Evolutionary conservation across 1,284 basidiomycete genomes (phyloP).

Genomic region (Heimioporus punctisporus): DNA sequence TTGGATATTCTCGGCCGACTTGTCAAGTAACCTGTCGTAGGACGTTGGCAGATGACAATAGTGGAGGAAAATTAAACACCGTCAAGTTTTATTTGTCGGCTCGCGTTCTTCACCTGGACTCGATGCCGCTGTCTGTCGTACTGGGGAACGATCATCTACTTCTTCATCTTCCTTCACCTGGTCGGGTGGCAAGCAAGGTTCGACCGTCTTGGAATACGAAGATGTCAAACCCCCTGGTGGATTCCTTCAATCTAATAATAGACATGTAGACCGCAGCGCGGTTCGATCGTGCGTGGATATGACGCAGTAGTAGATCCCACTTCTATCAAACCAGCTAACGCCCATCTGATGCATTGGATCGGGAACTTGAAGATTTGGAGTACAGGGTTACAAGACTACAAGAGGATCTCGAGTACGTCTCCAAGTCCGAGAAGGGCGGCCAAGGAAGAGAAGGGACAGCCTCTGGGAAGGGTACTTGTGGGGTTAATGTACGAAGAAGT

Average conservation of each 20-base stretch:
- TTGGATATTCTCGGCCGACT: too few relatives aligned
- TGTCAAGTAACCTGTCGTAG: slow-evolving; percentile 43
- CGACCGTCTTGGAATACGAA: slow-evolving; percentile 92
- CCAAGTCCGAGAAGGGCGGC: slow-evolving; percentile 69
- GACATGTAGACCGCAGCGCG: slow-evolving; percentile 88
- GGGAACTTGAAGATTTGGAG: slow-evolving; percentile 89
- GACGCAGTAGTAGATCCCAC: slow-evolving; percentile 74
- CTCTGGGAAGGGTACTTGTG: slow-evolving; percentile 89
- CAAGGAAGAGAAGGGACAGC: slow-evolving; percentile 87
- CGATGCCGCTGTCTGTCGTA: slow-evolving; percentile 57
- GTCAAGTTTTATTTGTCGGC: slow-evolving; percentile 96
- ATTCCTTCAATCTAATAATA: slow-evolving; percentile 84
- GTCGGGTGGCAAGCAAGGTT: slow-evolving; percentile 73
- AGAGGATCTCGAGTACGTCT: slow-evolving; percentile 93
- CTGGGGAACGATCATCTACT: slow-evolving; percentile 76
- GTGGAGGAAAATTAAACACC: slow-evolving; percentile 93
- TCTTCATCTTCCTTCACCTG: slow-evolving; percentile 51
- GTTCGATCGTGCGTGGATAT: slow-evolving; percentile 77
- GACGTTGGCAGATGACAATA: slow-evolving; percentile 89
- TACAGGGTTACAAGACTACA: slow-evolving; percentile 89
- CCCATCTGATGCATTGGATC: slow-evolving; percentile 84
- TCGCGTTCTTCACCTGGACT: slow-evolving; percentile 54
- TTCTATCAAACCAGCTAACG: slow-evolving; percentile 66
- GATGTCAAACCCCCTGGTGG: slow-evolving; percentile 59
- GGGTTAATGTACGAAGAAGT: slow-evolving; percentile 90